Evolutionary conservation across 139 green algal species (phyloP).

Genomic region (Chlamydomonas eustigma): DNA sequence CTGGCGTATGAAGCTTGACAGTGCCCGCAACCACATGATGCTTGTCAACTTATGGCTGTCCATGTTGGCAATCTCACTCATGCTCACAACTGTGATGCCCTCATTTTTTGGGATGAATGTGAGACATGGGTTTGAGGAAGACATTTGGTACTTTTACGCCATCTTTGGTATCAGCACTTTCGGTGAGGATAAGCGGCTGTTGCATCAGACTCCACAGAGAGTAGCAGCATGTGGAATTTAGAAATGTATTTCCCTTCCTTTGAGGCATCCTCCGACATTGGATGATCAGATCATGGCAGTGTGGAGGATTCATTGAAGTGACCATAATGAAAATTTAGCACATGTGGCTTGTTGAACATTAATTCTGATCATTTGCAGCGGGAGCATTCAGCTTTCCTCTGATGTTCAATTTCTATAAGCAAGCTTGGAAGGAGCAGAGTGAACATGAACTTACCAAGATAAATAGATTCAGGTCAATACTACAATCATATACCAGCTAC

Average conservation of each 20-base stretch:
- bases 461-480: slow-evolving; percentile 13
- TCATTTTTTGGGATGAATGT: slow-evolving; percentile 50
- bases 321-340: too few species aligned
- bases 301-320: too few species aligned
- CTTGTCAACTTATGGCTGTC: slow-evolving; percentile 48
- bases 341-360: too few species aligned
- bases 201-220: too few species aligned
- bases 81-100: slow-evolving; percentile 33
- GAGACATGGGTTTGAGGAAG: slow-evolving; percentile 20
- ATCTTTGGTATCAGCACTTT: background rate
- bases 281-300: too few species aligned
- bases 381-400: background rate
- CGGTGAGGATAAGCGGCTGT: background rate
- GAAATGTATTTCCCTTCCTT: background rate
- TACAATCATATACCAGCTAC: too few species aligned
- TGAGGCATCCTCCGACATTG: too few species aligned
- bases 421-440: slow-evolving; percentile 16
- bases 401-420: slow-evolving; percentile 13
- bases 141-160: slow-evolving; percentile 4
- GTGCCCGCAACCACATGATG: slow-evolving; percentile 54
- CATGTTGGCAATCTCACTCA: slow-evolving; percentile 42
- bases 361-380: background rate
- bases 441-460: slow-evolving; percentile 28
- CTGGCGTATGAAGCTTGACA: slow-evolving; percentile 46
- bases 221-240: too few species aligned